Evolutionary conservation across 2,329 filamentous ascomycete genomes (phyloP).

Genomic region (Diaporthe eres): DNA sequence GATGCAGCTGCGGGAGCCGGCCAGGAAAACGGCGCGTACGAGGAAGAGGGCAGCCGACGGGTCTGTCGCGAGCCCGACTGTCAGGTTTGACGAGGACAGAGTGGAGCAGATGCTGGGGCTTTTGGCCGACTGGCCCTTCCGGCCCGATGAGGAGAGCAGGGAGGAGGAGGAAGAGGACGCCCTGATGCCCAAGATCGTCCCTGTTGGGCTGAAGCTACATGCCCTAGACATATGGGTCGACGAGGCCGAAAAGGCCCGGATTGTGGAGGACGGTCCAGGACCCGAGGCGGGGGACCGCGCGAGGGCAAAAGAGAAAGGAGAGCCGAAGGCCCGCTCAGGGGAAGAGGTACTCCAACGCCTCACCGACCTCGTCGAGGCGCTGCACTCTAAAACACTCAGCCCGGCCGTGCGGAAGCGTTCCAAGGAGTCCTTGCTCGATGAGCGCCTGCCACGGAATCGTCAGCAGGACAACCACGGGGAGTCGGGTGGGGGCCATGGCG

Average conservation of each 20-base stretch:
- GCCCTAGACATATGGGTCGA: constrained; percentile 93
- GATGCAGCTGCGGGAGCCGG: constrained; percentile 51
- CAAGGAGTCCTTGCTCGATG: constrained; percentile 79
- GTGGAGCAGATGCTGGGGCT: constrained; percentile 56
- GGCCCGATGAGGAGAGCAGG: constrained; percentile 49
- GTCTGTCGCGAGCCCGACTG: background rate
- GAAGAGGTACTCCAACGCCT: constrained; percentile 67
- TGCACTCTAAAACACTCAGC: constrained; percentile 71
- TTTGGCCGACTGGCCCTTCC: constrained; percentile 54
- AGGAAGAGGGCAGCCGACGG: constrained; percentile 50
- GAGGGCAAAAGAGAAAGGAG: constrained; percentile 53
- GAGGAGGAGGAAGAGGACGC: constrained; percentile 51
- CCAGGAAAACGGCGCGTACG: constrained; percentile 43
- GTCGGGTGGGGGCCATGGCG: constrained; percentile 50
- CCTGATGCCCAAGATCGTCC: constrained; percentile 62
- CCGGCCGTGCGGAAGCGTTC: constrained; percentile 81
- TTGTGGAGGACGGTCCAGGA: constrained; percentile 58
- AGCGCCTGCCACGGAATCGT: constrained; percentile 76
- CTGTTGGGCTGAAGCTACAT: constrained; percentile 89
- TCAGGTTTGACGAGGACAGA: constrained; percentile 44
- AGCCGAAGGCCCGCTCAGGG: constrained; percentile 49
- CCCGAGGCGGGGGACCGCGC: constrained; percentile 51
- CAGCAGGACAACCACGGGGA: constrained; percentile 56
- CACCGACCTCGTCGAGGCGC: constrained; percentile 67
- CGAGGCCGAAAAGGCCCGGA: constrained; percentile 81